Conservation (phyloP, 345 rosid genomes). For the Carallia brachiata region DNA sequence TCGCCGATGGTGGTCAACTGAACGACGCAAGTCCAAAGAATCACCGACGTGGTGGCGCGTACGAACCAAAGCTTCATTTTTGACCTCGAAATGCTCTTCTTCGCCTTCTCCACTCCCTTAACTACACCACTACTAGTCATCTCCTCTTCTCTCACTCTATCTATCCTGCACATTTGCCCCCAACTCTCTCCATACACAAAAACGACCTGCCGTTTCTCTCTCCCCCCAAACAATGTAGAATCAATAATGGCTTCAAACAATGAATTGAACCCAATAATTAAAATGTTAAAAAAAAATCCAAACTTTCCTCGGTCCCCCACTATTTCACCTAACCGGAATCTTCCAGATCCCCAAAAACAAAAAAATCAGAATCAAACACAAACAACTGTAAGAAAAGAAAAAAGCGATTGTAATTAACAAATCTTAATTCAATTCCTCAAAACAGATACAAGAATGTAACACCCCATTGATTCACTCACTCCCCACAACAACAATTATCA, state of each 20-base stretch:
- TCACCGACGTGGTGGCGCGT: slow-evolving; percentile 79
- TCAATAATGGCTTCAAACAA: not conserved
- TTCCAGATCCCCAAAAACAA: not conserved
- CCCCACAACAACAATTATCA: not conserved
- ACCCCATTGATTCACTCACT: not conserved
- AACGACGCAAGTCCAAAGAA: slow-evolving; percentile 93
- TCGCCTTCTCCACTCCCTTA: slow-evolving; percentile 48
- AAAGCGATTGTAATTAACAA: not conserved
- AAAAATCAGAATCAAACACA: not conserved
- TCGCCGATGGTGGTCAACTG: slow-evolving; percentile 88
- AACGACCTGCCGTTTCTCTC: slow-evolving; percentile 7
- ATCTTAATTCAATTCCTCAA: not conserved
- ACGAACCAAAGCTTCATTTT: slow-evolving; percentile 85
- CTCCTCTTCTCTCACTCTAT: slow-evolving; percentile 27
- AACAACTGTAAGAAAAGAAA: not conserved
- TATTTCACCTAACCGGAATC: not conserved
- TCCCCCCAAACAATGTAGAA: slow-evolving; percentile 30
- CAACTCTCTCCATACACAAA: slow-evolving; percentile 9
- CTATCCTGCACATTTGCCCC: slow-evolving; percentile 46
- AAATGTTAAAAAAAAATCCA: not conserved
- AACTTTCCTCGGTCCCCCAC: not conserved
- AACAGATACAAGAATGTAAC: not conserved
- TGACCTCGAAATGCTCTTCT: slow-evolving; percentile 35
- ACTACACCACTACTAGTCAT: slow-evolving; percentile 9
- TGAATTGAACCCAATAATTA: not conserved